phyloP scores from a whole-genome alignment of 768 basidiomycete species.

The Fistulinella prunicolor region DNA sequence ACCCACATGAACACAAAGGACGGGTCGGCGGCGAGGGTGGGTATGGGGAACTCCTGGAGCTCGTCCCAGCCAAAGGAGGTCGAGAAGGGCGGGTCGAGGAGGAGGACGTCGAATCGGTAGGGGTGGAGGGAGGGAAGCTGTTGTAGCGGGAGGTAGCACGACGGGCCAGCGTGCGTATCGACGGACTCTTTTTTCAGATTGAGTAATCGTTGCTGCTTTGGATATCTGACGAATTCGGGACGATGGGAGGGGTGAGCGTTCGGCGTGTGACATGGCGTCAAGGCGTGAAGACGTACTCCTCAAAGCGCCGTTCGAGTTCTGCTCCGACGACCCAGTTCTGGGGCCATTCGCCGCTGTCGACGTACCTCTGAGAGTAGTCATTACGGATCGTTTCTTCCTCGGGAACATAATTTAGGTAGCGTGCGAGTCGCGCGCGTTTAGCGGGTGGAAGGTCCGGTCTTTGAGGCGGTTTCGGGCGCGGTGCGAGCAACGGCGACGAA shows the following conservation, averaged over 20 bases:
- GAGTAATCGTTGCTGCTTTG: slow-evolving; percentile 85
- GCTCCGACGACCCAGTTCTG: slow-evolving; percentile 92
- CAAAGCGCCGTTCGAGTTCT: slow-evolving; percentile 82
- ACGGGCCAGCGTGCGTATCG: slow-evolving; percentile 62
- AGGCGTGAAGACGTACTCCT: slow-evolving; percentile 70
- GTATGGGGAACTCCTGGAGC: slow-evolving; percentile 77
- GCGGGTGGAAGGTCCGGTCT: slow-evolving; percentile 58
- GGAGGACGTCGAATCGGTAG: slow-evolving; percentile 84
- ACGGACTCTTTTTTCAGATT: slow-evolving; percentile 81
- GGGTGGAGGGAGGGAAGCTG: slow-evolving; percentile 55
- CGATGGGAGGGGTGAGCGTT: neutral
- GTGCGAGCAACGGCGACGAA: slow-evolving; percentile 40
- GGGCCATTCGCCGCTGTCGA: slow-evolving; percentile 89
- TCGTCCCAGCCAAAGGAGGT: slow-evolving; percentile 85
- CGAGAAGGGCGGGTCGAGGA: slow-evolving; percentile 88
- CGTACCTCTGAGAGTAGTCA: slow-evolving; percentile 89
- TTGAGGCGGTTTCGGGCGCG: slow-evolving; percentile 36
- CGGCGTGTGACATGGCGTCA: neutral
- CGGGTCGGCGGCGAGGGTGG: slow-evolving; percentile 82
- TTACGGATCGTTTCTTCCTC: slow-evolving; percentile 97
- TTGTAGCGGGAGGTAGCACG: slow-evolving; percentile 66
- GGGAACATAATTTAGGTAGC: slow-evolving; percentile 80
- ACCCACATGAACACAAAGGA: slow-evolving; percentile 97
- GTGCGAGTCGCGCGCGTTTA: slow-evolving; percentile 66
- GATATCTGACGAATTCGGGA: no score